Conservation (phyloP, 2,329 filamentous ascomycete species). For the Annulohypoxylon truncatum region DNA sequence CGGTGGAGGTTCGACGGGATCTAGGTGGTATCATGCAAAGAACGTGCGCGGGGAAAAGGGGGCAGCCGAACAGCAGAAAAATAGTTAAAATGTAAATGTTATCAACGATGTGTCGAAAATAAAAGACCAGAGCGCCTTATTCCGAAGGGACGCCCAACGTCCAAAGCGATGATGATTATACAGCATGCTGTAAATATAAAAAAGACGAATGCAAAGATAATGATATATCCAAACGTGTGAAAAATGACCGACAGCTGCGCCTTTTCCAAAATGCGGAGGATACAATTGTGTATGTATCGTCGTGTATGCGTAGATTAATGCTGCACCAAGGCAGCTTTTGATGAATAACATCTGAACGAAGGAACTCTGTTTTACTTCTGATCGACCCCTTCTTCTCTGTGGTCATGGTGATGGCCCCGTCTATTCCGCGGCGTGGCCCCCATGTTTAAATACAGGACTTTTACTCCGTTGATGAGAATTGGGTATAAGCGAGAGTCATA, state of each 20-base stretch:
- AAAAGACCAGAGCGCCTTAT: conserved; percentile 17
- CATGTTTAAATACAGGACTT: conserved; percentile 32
- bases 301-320: conserved; percentile 28
- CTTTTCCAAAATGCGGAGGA: conserved; percentile 45
- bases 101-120: conserved; percentile 18
- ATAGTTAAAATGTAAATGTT: conserved; percentile 11
- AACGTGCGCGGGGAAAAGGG: conserved; percentile 27
- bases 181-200: conserved; percentile 34
- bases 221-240: conserved; percentile 30
- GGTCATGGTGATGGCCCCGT: conserved; percentile 31
- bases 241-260: conserved; percentile 39
- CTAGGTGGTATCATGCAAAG: conserved; percentile 43
- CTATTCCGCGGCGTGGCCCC: conserved; percentile 30
- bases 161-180: conserved; percentile 29
- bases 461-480: conserved; percentile 32
- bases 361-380: conserved; percentile 20
- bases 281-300: conserved; percentile 25
- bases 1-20: conserved; percentile 11
- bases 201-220: conserved; percentile 25
- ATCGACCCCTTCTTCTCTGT: conserved; percentile 23
- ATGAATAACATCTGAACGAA: conserved; percentile 24
- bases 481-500: conserved; percentile 45
- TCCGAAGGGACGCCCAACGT: conserved; percentile 27
- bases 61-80: conserved; percentile 24
- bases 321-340: conserved; percentile 29